These are phyloP conservation scores for Cercophora sp. DNA, from an alignment of 495 filamentous ascomycete genomes.

Conservation along the genomic window DNA sequence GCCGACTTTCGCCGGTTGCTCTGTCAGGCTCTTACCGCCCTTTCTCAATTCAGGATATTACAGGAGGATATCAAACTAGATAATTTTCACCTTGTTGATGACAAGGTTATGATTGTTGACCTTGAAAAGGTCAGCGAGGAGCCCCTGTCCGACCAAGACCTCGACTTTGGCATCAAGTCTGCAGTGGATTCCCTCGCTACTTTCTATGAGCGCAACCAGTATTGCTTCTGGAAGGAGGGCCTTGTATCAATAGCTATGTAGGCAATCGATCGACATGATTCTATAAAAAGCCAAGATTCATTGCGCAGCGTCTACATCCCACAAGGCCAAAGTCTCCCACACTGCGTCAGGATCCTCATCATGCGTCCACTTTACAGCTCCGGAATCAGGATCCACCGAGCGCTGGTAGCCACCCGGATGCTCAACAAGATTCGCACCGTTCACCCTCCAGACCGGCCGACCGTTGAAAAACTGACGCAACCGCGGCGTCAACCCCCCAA, in stretches of 20 bases:
- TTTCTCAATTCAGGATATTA: constrained; percentile 8
- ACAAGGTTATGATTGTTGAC: constrained; percentile 13
- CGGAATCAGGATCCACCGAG: too few species aligned
- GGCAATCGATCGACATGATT: too few species aligned
- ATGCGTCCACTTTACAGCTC: too few species aligned
- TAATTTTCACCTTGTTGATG: constrained; percentile 12
- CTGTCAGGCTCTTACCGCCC: constrained; percentile 6
- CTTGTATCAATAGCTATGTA: constrained; percentile 8
- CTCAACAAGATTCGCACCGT: too few species aligned
- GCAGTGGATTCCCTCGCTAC: constrained; percentile 11
- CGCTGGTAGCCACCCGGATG: too few species aligned
- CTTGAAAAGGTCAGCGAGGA: constrained; percentile 8
- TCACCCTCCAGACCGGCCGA: too few species aligned
- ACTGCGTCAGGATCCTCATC: too few species aligned
- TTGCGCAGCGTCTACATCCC: too few species aligned
- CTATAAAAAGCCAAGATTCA: too few species aligned
- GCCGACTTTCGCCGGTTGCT: constrained; percentile 10
- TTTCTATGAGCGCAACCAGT: constrained; percentile 11
- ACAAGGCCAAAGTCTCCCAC: too few species aligned
- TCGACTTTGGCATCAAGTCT: constrained; percentile 5
- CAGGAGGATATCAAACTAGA: constrained; percentile 16
- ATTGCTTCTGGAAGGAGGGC: constrained; percentile 14
- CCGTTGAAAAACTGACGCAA: too few species aligned
- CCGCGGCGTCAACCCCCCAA: too few species aligned
- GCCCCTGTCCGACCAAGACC: constrained; percentile 3